Percentiles rank a stretch among this genome's conserved stretches.
Conservation (phyloP, 2,329 filamentous ascomycete genomes). For the Cytospora schulzeri region DNA sequence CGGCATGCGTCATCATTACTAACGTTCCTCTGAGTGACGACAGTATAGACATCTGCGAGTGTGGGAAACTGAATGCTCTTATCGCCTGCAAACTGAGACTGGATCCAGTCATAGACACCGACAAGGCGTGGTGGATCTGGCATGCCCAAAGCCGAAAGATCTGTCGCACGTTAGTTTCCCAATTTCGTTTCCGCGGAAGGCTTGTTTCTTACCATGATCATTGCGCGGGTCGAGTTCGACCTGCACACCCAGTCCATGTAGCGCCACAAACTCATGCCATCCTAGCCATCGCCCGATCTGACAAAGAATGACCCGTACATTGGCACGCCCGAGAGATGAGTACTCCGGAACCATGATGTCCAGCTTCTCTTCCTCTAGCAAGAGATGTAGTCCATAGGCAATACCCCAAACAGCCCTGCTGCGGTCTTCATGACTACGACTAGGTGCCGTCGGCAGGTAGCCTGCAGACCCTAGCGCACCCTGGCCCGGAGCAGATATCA, state of each 20-base stretch:
- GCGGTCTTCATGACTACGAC: conserved; percentile 56
- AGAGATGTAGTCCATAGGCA: conserved; percentile 77
- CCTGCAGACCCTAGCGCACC: conserved; percentile 55
- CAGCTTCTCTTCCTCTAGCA: conserved; percentile 89
- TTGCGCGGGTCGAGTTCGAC: conserved; percentile 45
- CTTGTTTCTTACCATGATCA: conserved; percentile 42
- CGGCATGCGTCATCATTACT: conserved; percentile 40
- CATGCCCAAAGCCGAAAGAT: conserved; percentile 31
- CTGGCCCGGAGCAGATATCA: conserved; percentile 60
- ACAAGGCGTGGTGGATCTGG: conserved; percentile 37
- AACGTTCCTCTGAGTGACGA: conserved; percentile 40
- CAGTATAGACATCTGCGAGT: conserved; percentile 48
- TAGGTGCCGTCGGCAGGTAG: conserved; percentile 65
- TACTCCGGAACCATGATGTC: conserved; percentile 57
- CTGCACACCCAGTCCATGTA: conserved; percentile 58
- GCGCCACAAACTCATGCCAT: conserved; percentile 57
- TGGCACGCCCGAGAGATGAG: conserved; percentile 46
- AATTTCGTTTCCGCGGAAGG: background rate
- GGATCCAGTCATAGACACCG: conserved; percentile 56
- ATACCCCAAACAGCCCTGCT: conserved; percentile 66
- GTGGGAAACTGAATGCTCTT: conserved; percentile 44
- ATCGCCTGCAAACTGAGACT: conserved; percentile 46
- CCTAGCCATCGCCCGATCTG: conserved; percentile 83
- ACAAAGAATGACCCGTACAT: conserved; percentile 72
- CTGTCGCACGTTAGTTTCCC: conserved; percentile 29